Base-by-base conservation (phyloP, 228 moss, liverwort and hornwort species). In the Sphagnum magellanicum region DNA sequence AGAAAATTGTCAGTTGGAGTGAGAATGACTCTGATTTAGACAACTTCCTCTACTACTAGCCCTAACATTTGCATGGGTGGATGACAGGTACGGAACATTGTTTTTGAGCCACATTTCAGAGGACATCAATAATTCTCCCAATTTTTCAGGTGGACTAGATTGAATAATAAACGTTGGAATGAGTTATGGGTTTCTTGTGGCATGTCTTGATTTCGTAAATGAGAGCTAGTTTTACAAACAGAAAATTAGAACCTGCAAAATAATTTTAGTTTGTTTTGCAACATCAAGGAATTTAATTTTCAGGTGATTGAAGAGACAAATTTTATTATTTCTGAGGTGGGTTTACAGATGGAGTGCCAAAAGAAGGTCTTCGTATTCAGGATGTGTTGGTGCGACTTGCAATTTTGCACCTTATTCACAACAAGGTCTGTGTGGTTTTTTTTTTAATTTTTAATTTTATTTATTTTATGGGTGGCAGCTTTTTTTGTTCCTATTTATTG, bases 51-150 rank as follows among this genome's bases (percentile, higher is more conserved):
- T 32, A 32, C 3, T 32, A 32, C 32, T 32, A 32, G 32, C 32
- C 32, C 53, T 53, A 48, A 51, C 53, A 53, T 58, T 55, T 5
- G 47, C 16, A 48, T 15, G 50, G 14, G 58, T 52, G 74, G 70
- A 53, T 32, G 32, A 63, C 92, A 95, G 95, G 6, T 95, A 98
- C 67, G 97, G 91, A 78, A 89, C 87, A 5, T 71, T 98, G 52
- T 98, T 98, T 64, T 75, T 98, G 52, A 98, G 97, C 77, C 97
- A 98, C 77, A 91, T 98, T 79, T 88, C 93, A 5, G 97, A 98
- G 74, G 93, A 91, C 14, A 91, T 98, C 58, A 90, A 81, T 58
- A 91, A 98, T 17, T 76, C 87, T 60, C 74, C 79, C 17, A 87
- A 68, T 63, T 98, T 93, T 68, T 80, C 77, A 67, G 95, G 95